Base-by-base conservation (phyloP, 2,329 filamentous ascomycete genomes). In the Pyrenochaeta sp. region DNA sequence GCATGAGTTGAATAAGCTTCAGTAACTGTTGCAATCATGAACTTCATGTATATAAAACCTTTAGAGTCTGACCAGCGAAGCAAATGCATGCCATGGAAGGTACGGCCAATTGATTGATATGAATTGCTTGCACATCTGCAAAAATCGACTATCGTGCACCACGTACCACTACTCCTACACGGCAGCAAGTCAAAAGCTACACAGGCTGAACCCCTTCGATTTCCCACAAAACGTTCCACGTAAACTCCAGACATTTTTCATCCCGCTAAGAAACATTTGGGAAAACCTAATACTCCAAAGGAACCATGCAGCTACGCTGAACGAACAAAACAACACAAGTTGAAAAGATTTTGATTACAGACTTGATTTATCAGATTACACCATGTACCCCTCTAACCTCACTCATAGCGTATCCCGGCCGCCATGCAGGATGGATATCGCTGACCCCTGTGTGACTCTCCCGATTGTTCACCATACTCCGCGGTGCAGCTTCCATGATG, bases 401-500 rank as follows among this genome's bases (percentile, higher is more conserved):
- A 50, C 64, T 67, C 51, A 74, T 63, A 1, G 69, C 70, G 59
- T 71, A 75, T 25, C 74, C 74, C 0, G 74, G 71, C 22, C 75
- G 58, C 74, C 73, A 78, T 36, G 75, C 75, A 30, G 75, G 75
- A 62, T 78, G 75, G 10, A 78, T 71, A 52, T 76, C 75, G 48
- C 72, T 75, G 2, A 73, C 59, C 1, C 71, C 69, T 13, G 67
- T 54, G 22, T 62, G 52, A 30, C 59, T 67, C 39, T 64, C 59
- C 9, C 67, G 68, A 1, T 62, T 56, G 2, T 62, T 54, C 1
- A 62, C 65, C 1, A 64, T 61, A n/a, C 58, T 66, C 27, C 73
- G 30, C 8, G 72, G 87, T 54, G 83, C 84, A 0, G 88, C 88
- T 64, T 91, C 87, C 5, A 92, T 82, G 13, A 91, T 86, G 71